Percentiles rank a stretch among this genome's conserved stretches.
Evolutionary conservation across 1,139 yeast species (phyloP).

Genomic region (Yamadazyma siamensis): DNA sequence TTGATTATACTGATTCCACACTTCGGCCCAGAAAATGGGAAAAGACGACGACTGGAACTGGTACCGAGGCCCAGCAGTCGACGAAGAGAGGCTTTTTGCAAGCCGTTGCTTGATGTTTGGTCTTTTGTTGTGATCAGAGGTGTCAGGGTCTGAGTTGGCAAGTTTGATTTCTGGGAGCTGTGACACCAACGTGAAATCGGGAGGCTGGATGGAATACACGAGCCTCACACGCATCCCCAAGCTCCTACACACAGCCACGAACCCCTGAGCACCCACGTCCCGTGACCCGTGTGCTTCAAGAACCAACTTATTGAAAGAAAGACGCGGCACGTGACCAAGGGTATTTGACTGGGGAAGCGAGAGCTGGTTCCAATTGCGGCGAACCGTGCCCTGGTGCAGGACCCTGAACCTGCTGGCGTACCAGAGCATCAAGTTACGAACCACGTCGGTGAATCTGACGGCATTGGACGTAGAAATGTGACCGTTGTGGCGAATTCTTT

Average conservation of each 20-base stretch:
- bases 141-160: background rate
- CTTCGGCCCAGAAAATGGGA: conserved; percentile 93
- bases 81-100: background rate
- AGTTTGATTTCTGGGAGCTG: conserved; percentile 15
- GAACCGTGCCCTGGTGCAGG: conserved; percentile 40
- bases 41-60: conserved; percentile 31
- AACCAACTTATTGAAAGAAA: conserved; percentile 42
- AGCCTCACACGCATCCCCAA: conserved; percentile 71
- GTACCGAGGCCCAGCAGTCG: background rate
- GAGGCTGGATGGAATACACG: conserved; percentile 82
- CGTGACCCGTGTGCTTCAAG: conserved; percentile 59
- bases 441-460: conserved; percentile 69
- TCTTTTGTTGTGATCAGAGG: background rate
- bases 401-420: conserved; percentile 63
- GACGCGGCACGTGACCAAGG: conserved; percentile 19
- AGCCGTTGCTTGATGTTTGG: conserved; percentile 1
- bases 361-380: conserved; percentile 62
- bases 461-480: conserved; percentile 48
- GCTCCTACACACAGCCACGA: conserved; percentile 70
- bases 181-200: conserved; percentile 61
- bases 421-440: conserved; percentile 57
- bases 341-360: conserved; percentile 19
- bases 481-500: conserved; percentile 23
- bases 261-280: conserved; percentile 85
- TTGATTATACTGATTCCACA: conserved; percentile 72